Evolutionary conservation across 2,329 filamentous ascomycete genomes (phyloP).

Genomic region (Colletotrichum sp.): DNA sequence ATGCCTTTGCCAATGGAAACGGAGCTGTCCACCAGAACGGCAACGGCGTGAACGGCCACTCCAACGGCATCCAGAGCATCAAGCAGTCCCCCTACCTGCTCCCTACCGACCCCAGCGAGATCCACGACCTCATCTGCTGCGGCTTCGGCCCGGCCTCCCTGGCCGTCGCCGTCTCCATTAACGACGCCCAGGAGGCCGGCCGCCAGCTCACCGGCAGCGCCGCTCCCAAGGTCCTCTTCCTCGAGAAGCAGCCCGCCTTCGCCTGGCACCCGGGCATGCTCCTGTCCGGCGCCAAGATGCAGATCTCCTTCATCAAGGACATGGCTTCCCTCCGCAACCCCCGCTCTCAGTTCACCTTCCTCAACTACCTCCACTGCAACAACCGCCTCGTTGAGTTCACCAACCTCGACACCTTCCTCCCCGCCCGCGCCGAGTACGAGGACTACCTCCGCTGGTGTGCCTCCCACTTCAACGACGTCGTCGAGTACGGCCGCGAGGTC

Average conservation of each 20-base stretch:
- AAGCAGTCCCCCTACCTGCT: conserved; percentile 48
- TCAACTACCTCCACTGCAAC: conserved; percentile 89
- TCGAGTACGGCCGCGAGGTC: conserved; percentile 81
- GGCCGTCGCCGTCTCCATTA: conserved; percentile 85
- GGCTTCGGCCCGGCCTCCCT: conserved; percentile 94
- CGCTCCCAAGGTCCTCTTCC: conserved; percentile 78
- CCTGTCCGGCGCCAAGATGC: conserved; percentile 91
- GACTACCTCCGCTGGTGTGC: conserved; percentile 97
- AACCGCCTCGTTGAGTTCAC: conserved; percentile 87
- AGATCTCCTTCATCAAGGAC: conserved; percentile 97
- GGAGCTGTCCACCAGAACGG: conserved; percentile 1
- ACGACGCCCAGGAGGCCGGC: conserved; percentile 72
- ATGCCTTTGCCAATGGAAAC: conserved; percentile 22
- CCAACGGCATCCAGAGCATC: background rate
- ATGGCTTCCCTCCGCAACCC: conserved; percentile 89
- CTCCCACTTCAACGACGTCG: conserved; percentile 73
- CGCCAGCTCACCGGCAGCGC: conserved; percentile 42
- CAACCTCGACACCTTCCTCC: conserved; percentile 88
- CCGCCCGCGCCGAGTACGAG: conserved; percentile 87
- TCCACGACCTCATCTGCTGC: conserved; percentile 87
- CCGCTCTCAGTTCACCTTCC: conserved; percentile 89
- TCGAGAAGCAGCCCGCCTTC: conserved; percentile 85
- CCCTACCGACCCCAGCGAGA: conserved; percentile 62
- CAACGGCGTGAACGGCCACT: conserved; percentile 14
- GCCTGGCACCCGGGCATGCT: conserved; percentile 97